Percentiles rank a stretch among this genome's conserved stretches.
Conservation (phyloP, 2,329 filamentous ascomycete genomes). For the Aureobasidium mangrovei region DNA sequence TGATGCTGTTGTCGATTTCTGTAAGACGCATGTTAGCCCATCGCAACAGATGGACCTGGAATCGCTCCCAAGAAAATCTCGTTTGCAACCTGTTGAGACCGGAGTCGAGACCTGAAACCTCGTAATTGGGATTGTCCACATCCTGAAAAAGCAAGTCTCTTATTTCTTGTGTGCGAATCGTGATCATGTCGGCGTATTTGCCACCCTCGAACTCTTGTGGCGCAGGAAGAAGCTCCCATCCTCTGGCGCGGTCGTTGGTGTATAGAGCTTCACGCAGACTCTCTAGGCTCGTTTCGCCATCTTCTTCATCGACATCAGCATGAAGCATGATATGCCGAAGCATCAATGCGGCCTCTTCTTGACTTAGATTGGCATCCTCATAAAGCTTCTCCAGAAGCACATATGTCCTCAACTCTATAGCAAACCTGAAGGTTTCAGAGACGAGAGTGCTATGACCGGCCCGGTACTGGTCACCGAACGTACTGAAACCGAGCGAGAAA, state of each 20-base stretch:
- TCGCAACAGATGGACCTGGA: slow-evolving; percentile 35
- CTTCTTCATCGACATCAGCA: background rate
- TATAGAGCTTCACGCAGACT: background rate
- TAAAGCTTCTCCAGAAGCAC: slow-evolving; percentile 12
- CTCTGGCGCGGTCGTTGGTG: background rate
- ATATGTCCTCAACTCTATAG: slow-evolving; percentile 48
- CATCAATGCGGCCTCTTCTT: background rate
- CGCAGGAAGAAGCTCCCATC: background rate
- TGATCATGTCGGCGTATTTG: background rate
- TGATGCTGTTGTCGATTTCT: slow-evolving; percentile 39
- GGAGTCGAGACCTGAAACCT: background rate
- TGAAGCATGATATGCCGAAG: background rate
- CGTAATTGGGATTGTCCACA: background rate
- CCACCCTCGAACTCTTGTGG: background rate
- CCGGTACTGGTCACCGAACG: slow-evolving; percentile 8
- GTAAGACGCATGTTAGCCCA: slow-evolving; percentile 39
- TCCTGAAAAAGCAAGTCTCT: background rate
- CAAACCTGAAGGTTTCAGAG: slow-evolving; percentile 39
- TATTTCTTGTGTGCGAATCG: background rate
- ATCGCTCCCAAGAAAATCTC: slow-evolving; percentile 42
- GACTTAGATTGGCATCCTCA: slow-evolving; percentile 31
- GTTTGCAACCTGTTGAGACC: background rate
- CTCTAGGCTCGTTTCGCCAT: background rate
- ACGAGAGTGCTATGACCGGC: slow-evolving; percentile 34
- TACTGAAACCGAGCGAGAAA: slow-evolving; percentile 23